Percentiles rank a stretch among this genome's conserved stretches.
Evolutionary conservation across 2,329 filamentous ascomycete species (phyloP).

Genomic region (Aspergillus sp.): DNA sequence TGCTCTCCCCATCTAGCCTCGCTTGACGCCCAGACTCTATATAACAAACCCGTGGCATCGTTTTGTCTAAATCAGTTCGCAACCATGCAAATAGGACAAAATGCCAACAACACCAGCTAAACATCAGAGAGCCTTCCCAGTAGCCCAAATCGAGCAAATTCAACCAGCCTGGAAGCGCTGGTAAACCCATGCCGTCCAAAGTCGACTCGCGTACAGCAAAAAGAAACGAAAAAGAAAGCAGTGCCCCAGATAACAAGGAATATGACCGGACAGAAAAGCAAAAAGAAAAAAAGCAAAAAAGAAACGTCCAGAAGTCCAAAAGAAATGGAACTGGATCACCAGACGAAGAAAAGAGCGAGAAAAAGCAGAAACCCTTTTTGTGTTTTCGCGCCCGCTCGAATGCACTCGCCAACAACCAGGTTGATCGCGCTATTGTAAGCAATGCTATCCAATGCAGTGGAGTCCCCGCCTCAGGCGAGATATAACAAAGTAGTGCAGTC

Average conservation of each 20-base stretch:
- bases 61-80: slow-evolving; percentile 7
- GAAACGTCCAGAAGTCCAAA: neutral
- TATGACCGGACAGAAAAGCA: neutral
- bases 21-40: neutral
- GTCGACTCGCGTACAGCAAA: neutral
- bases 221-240: neutral
- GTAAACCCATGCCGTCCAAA: neutral
- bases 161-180: neutral
- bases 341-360: neutral
- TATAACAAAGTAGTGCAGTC: slow-evolving; percentile 5
- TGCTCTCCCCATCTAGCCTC: neutral
- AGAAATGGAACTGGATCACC: neutral
- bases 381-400: slow-evolving; percentile 8
- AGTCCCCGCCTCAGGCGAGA: slow-evolving; percentile 7
- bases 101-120: slow-evolving; percentile 3
- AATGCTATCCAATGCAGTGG: slow-evolving; percentile 8
- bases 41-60: slow-evolving; percentile 3
- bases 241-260: neutral
- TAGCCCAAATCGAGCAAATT: neutral
- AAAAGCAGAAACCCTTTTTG: slow-evolving; percentile 5
- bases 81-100: slow-evolving; percentile 2
- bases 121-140: neutral
- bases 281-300: neutral
- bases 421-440: slow-evolving; percentile 8
- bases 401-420: slow-evolving; percentile 7